phyloP scores from a whole-genome alignment of 495 filamentous ascomycete genomes.

The Lichina pygmaea region DNA sequence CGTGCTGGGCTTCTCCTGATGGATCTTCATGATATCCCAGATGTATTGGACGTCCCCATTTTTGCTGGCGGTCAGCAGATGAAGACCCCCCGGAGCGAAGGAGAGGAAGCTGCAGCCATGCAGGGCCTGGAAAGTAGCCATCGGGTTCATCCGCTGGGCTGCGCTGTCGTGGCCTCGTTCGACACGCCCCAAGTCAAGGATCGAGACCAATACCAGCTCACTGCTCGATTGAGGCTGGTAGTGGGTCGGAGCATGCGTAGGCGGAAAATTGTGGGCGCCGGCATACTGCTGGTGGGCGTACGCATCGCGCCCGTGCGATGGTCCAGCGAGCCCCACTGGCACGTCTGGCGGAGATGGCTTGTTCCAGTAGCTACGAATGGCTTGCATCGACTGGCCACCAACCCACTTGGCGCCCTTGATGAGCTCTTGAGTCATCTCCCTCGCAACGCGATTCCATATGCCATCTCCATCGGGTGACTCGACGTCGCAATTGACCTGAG shows the following conservation, averaged over 20 bases:
- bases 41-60: conserved; percentile 83
- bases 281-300: conserved; percentile 1
- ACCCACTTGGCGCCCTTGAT: conserved; percentile 72
- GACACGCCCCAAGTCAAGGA: conserved; percentile 51
- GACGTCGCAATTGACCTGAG: conserved; percentile 43
- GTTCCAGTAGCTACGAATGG: conserved; percentile 78
- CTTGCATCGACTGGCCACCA: conserved; percentile 59
- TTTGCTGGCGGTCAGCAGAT: conserved; percentile 65
- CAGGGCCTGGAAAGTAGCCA: conserved; percentile 55
- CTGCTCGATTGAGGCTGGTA: conserved; percentile 18
- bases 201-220: conserved; percentile 59
- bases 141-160: conserved; percentile 23
- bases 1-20: conserved; percentile 15
- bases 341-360: conserved; percentile 16
- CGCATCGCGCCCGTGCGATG: conserved; percentile 5
- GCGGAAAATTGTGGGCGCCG: conserved; percentile 29
- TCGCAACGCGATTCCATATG: conserved; percentile 57
- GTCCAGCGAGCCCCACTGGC: conserved; percentile 11
- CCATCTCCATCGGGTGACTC: conserved; percentile 59
- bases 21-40: conserved; percentile 73
- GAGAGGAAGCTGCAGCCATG: conserved; percentile 80
- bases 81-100: conserved; percentile 60
- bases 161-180: conserved; percentile 14
- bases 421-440: conserved; percentile 76
- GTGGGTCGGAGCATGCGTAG: conserved; percentile 40